Evolutionary conservation across 352 stramenopile genomes (phyloP), one percentile per base, ranked within the genome.

Genomic region (Phytophthora litchii): DNA sequence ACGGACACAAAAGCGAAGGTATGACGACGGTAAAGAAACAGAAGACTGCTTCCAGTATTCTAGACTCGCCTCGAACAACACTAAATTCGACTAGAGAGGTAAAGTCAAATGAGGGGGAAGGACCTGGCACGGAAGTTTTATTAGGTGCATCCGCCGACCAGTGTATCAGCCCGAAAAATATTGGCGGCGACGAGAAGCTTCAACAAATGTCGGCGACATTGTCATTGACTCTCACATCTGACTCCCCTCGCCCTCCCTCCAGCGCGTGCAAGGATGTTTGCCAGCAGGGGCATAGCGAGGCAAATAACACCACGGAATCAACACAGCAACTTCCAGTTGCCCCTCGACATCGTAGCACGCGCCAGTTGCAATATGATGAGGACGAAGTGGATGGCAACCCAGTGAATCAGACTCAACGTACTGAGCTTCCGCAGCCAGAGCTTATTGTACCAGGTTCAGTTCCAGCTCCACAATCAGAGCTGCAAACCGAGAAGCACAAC

Each of bases 321-420:
- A 32, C 47, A 23, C 31, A 48, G 17, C 32, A 49, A 35, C 60
- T 71, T 54, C 47, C 54, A 29, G 44, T 31, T 38, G 44, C 45
- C 3, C 45, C 72, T 62, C 58, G 49, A 25, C 42, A 53, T 45
- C 47, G 53, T 43, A 69, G 62, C 25, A 84, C 76, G 5, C 72
- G 80, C 8, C 64, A 80, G 25, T 55, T 92, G 42, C 62, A 68
- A 34, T 92, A 88, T 57, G 70, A 80, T 35, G 56, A 57, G 0
- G 29, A 54, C 10, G 47, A 65, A 17, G 21, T 31, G 2, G 17
- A 16, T 31, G 34, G 8, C 1, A 47, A 51, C 8, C 27, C 46
- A 8, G 41, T 48, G 16, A 29, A 62, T 44, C 41, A 54, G 52
- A 42, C 27, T 8, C 34, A 47, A 55, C 44, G 16, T 38, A 19